Percentiles rank a stretch among this genome's conserved stretches.
Evolutionary conservation across 2,329 filamentous ascomycete species (phyloP).

Genomic region (Paradendryphiella salina): DNA sequence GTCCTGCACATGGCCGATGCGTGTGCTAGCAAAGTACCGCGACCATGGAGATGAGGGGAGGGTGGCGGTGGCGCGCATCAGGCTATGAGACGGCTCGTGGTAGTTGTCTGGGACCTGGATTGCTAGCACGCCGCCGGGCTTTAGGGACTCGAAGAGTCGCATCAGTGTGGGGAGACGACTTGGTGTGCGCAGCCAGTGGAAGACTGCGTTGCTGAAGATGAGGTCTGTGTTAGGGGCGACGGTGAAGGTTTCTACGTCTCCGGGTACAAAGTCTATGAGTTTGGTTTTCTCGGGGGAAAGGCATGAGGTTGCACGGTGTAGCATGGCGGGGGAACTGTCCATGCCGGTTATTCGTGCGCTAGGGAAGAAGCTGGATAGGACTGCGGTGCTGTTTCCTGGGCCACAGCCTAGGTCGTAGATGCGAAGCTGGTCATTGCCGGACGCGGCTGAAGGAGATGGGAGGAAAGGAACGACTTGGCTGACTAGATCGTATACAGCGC

Average conservation of each 20-base stretch:
- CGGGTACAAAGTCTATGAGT: conserved; percentile 51
- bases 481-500: conserved; percentile 58
- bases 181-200: conserved; percentile 59
- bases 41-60: conserved; percentile 47
- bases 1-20: conserved; percentile 21
- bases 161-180: conserved; percentile 53
- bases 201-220: conserved; percentile 61
- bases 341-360: conserved; percentile 55
- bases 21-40: conserved; percentile 24
- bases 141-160: conserved; percentile 49
- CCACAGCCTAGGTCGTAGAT: conserved; percentile 65
- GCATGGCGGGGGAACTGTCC: conserved; percentile 61
- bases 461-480: conserved; percentile 50
- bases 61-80: conserved; percentile 54
- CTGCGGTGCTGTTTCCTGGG: conserved; percentile 61
- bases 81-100: conserved; percentile 52
- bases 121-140: conserved; percentile 56
- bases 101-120: conserved; percentile 61
- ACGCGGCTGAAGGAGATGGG: not conserved
- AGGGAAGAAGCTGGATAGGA: conserved; percentile 55
- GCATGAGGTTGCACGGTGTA: conserved; percentile 50
- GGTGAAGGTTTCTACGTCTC: conserved; percentile 52
- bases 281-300: conserved; percentile 35
- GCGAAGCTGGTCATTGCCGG: conserved; percentile 29
- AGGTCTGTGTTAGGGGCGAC: conserved; percentile 41